phyloP scores from a whole-genome alignment of 352 stramenopile genomes.

The Globisporangium canariense region DNA sequence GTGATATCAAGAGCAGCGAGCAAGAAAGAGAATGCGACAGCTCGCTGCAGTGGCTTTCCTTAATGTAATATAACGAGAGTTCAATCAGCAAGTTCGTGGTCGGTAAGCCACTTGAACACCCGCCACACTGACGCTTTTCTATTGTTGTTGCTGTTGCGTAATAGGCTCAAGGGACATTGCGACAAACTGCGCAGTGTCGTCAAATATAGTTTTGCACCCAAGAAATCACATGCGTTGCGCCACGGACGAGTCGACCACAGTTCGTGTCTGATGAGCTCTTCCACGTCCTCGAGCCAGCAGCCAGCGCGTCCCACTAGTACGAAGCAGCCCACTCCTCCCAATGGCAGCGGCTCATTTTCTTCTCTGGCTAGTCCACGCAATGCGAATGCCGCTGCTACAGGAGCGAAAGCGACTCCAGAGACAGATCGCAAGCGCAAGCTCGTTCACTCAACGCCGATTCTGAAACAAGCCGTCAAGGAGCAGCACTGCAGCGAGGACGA shows the following conservation, averaged over 20 bases:
- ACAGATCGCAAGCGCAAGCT: conserved; percentile 47
- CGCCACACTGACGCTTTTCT: background rate
- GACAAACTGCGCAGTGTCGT: background rate
- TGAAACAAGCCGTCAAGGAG: conserved; percentile 42
- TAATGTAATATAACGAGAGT: conserved; percentile 7
- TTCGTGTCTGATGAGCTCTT: conserved; percentile 3
- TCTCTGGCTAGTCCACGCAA: conserved; percentile 8
- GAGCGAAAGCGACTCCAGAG: conserved; percentile 1
- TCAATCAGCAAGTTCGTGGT: conserved; percentile 3
- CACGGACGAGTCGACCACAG: background rate
- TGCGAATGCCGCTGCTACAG: background rate
- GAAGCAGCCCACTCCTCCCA: conserved; percentile 4
- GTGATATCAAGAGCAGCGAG: conserved; percentile 2
- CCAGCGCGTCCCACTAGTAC: background rate
- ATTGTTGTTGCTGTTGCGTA: background rate
- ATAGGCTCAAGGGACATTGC: background rate
- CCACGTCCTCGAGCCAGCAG: background rate
- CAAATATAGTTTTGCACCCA: background rate
- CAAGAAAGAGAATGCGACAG: background rate
- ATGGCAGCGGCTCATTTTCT: background rate
- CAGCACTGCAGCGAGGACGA: conserved; percentile 42
- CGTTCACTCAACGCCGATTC: conserved; percentile 44
- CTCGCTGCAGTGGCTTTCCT: background rate
- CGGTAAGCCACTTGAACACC: background rate
- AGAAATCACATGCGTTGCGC: background rate